These are phyloP conservation scores for Solanum habrochaites DNA, from an alignment of 257 asterid genomes.

Conservation along the genomic window DNA sequence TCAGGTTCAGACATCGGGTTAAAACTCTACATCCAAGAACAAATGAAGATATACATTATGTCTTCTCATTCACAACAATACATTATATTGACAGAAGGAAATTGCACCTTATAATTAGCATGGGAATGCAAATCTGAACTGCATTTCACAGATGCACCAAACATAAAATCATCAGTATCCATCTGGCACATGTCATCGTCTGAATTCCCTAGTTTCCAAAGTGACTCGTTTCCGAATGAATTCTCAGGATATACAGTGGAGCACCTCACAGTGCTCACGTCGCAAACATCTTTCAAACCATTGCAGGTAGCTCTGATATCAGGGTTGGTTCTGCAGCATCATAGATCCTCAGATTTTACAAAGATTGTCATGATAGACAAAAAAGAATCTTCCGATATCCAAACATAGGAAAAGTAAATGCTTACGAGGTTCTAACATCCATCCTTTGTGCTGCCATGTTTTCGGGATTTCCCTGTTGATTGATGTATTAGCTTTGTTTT, in stretches of 20 bases:
- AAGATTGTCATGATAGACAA: not conserved
- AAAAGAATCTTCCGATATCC: not conserved
- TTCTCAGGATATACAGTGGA: constrained; percentile 42
- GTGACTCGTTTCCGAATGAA: constrained; percentile 34
- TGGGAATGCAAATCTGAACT: constrained; percentile 30
- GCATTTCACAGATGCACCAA: constrained; percentile 50
- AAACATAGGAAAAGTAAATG: not conserved
- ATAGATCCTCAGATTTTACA: not conserved
- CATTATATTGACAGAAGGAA: constrained; percentile 1
- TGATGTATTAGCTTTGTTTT: not conserved
- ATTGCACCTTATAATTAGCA: constrained; percentile 61
- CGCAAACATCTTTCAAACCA: constrained; percentile 53
- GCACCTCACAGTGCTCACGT: constrained; percentile 35
- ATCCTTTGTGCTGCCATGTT: constrained; percentile 34
- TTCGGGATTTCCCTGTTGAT: constrained; percentile 53
- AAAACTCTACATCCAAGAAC: constrained; percentile 47
- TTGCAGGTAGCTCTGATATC: constrained; percentile 46
- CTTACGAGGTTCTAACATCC: constrained; percentile 65
- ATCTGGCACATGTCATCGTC: constrained; percentile 91
- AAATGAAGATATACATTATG: not conserved
- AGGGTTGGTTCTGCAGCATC: constrained; percentile 47
- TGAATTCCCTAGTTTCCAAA: constrained; percentile 59
- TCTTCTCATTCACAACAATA: not conserved
- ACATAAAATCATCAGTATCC: constrained; percentile 54
- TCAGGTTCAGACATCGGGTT: constrained; percentile 87